Base-by-base conservation (phyloP, 805 yeast genomes). In the Pichia rugopelliculosa region DNA sequence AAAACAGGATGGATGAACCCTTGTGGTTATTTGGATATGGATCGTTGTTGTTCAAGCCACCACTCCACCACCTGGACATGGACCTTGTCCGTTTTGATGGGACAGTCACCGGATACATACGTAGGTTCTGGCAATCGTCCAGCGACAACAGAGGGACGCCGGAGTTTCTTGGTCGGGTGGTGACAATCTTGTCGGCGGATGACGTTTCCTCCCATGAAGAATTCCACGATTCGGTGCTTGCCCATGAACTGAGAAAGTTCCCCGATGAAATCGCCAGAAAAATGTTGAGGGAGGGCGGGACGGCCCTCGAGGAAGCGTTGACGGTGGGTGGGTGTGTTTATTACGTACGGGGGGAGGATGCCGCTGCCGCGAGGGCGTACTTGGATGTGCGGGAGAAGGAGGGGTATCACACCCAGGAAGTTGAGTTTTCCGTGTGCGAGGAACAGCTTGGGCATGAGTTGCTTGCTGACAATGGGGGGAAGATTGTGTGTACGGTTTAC, bases 401-500 rank as follows among this genome's bases (percentile, higher is more conserved):
- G n/a, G 34, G 34, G 6, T 30, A 30, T 8, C 34, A n/a, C 18
- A 30, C 34, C 2, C 3, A n/a, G 34, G 34, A 30, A 8, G 18
- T 30, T 5, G 34, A 15, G 34, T 30, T 30, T n/a, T 30, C 18
- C 3, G 34, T 30, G 18, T 30, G 34, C 18, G 34, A 30, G 34
- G 34, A 30, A 3, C 34, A 30, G 34, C 34, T 8, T 6, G 34
- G 34, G 10, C 34, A 30, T 11, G 18, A 30, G 18, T n/a, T 30
- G 34, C 10, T 30, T 9, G 10, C 10, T 9, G 34, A 18, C 10
- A 15, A 7, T 7, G n/a, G n/a, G 4, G 34, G 34, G 3, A 30
- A n/a, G 10, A 30, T 30, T 6, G 34, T 30, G n/a, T 80, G 93
- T 22, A 66, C 70, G 23, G 87, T 87, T 0, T 90, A 90, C 61